Evolutionary conservation across 257 asterid genomes (phyloP), one percentile per base, ranked within the genome.

Genomic region (Fraxinus cuspidata): DNA sequence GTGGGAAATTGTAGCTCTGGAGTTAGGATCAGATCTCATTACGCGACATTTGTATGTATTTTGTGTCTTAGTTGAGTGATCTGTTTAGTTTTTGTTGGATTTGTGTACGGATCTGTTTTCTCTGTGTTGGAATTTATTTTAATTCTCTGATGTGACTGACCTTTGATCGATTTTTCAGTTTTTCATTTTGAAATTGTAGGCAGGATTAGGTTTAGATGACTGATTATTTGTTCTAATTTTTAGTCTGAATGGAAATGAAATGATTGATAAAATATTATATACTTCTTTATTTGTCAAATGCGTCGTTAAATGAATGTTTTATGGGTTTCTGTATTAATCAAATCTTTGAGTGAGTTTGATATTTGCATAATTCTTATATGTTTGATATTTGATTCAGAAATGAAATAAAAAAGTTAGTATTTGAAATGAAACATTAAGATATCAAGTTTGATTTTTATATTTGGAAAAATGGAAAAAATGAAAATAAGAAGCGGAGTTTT

Each of bases 41-140:
- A 10, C 29, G 29, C 29, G 66, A 56, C n/a, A 0, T 18, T 18
- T 74, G 15, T 72, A 7, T 10, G 27, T 78, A n/a, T 42, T 19
- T 11, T 5, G 69, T 28, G 31, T 73, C 18, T 23, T 6, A 10
- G 49, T 76, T 47, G 7, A 12, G 18, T 37, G 21, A 51, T 51
- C 70, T 68, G 25, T 49, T 32, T 68, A n/a, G 74, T 28, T 23
- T 73, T 73, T 28, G 2, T 18, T n/a, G 56, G 66, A 56, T 56
- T 21, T 19, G 28, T 56, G 12, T 21, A 56, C 15, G 38, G 38
- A 75, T 80, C 73, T 37, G 83, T 34, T 74, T 29, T 63, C 38
- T 25, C 7, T 65, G 70, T 27, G 10, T 53, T 37, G 42, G 64
- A 37, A 37, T 53, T 31, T 19, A 21, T 49, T 63, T 21, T 31